A percentile compares a stretch with the other conserved stretches of the same genome.
phyloP scores from a whole-genome alignment of 2,329 filamentous ascomycete genomes.

The Ophiostoma sp. region DNA sequence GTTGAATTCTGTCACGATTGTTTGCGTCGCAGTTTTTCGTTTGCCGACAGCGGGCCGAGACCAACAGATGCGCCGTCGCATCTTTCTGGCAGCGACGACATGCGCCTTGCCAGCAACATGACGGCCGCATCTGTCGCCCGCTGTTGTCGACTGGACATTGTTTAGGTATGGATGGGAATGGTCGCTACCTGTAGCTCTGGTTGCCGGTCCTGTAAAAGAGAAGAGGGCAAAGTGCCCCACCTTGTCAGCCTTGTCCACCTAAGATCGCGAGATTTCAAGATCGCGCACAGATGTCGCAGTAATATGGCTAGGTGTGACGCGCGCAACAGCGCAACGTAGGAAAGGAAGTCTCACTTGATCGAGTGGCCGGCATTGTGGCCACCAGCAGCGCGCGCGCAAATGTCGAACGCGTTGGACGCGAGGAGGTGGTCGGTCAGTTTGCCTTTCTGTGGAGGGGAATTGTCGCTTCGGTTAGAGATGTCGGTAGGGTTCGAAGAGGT shows the following conservation, averaged over 20 bases:
- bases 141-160: not conserved
- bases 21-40: not conserved
- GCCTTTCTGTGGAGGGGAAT: slow-evolving; percentile 28
- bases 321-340: not conserved
- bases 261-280: not conserved
- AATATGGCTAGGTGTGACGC: not conserved
- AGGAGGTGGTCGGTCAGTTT: slow-evolving; percentile 32
- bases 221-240: not conserved
- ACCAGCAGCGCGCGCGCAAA: slow-evolving; percentile 60
- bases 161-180: not conserved
- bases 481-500: too few species aligned
- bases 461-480: not conserved
- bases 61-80: not conserved
- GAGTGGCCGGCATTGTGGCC: slow-evolving; percentile 63
- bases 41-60: not conserved
- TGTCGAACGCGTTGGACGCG: slow-evolving; percentile 30
- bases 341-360: slow-evolving; percentile 27
- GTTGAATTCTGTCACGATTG: not conserved
- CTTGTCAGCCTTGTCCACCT: slow-evolving; percentile 20
- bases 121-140: not conserved
- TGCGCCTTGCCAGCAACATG: not conserved
- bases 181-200: slow-evolving; percentile 31
- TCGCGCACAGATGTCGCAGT: not conserved
- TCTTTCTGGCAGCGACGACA: not conserved
- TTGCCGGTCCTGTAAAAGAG: slow-evolving; percentile 25